These are phyloP conservation scores for Rhypophila decipiens DNA, from an alignment of 495 filamentous ascomycete genomes.

Conservation along the genomic window DNA sequence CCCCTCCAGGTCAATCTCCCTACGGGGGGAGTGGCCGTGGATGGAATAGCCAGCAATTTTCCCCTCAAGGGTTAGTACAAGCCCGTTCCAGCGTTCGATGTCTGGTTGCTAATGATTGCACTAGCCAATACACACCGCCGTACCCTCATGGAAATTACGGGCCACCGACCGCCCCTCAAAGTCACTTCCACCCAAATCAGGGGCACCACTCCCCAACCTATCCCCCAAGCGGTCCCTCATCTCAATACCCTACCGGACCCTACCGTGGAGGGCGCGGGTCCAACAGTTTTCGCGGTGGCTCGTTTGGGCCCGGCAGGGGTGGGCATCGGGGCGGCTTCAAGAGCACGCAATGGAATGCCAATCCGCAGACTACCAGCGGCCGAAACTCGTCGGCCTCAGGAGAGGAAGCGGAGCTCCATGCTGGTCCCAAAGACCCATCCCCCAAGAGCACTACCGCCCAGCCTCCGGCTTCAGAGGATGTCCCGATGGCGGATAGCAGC, in stretches of 20 bases:
- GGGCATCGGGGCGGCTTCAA: slow-evolving; percentile 31
- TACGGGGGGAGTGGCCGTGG: slow-evolving; percentile 55
- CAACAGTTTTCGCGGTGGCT: slow-evolving; percentile 33
- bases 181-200: slow-evolving; percentile 28
- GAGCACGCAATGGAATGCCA: slow-evolving; percentile 26
- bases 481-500: slow-evolving; percentile 42
- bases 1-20: slow-evolving; percentile 61
- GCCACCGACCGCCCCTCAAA: slow-evolving; percentile 45
- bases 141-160: slow-evolving; percentile 50
- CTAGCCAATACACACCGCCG: slow-evolving; percentile 52
- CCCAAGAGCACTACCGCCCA: slow-evolving; percentile 43
- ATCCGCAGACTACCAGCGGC: slow-evolving; percentile 9
- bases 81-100: not conserved
- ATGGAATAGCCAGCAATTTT: slow-evolving; percentile 47
- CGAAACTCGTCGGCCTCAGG: slow-evolving; percentile 12
- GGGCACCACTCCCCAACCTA: slow-evolving; percentile 46
- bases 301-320: slow-evolving; percentile 27
- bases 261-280: slow-evolving; percentile 45
- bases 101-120: slow-evolving; percentile 7
- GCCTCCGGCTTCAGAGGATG: slow-evolving; percentile 13
- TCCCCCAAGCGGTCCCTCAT: slow-evolving; percentile 41
- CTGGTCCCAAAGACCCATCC: slow-evolving; percentile 23
- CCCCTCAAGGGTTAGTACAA: slow-evolving; percentile 53
- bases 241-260: slow-evolving; percentile 44
- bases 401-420: slow-evolving; percentile 25